Evolutionary conservation across 1,284 basidiomycete species (phyloP).

Genomic region (Violaceomyces palustris): DNA sequence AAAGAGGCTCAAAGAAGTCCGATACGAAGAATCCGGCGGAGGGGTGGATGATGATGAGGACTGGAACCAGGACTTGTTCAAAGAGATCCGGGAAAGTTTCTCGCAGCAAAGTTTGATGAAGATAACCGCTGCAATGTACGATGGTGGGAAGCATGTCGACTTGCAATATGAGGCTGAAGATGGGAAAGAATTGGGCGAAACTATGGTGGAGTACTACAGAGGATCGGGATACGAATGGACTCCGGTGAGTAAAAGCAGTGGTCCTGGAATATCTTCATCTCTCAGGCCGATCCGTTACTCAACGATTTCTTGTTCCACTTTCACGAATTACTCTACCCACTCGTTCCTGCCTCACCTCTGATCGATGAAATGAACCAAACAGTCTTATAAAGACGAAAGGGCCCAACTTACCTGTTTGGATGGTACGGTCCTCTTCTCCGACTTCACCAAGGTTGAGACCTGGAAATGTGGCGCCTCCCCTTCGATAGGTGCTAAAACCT

Average conservation of each 20-base stretch:
- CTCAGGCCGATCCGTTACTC: too few species aligned
- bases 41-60: neutral
- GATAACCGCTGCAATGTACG: slow-evolving; percentile 42
- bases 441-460: too few species aligned
- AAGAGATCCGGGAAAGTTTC: slow-evolving; percentile 2
- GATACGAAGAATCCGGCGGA: neutral
- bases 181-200: slow-evolving; percentile 29
- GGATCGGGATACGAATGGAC: slow-evolving; percentile 78
- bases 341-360: neutral
- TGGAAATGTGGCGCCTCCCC: too few species aligned
- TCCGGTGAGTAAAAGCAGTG: too few species aligned
- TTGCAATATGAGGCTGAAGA: slow-evolving; percentile 12
- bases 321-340: too few species aligned
- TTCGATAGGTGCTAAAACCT: too few species aligned
- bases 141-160: slow-evolving; percentile 31
- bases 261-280: too few species aligned
- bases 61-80: neutral
- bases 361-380: too few species aligned
- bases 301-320: too few species aligned
- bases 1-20: neutral
- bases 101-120: slow-evolving; percentile 12
- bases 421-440: too few species aligned
- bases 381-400: too few species aligned
- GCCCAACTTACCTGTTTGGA: too few species aligned
- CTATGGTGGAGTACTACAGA: slow-evolving; percentile 74